phyloP scores from a whole-genome alignment of 768 basidiomycete species.

The Pisolithus marmoratus region DNA sequence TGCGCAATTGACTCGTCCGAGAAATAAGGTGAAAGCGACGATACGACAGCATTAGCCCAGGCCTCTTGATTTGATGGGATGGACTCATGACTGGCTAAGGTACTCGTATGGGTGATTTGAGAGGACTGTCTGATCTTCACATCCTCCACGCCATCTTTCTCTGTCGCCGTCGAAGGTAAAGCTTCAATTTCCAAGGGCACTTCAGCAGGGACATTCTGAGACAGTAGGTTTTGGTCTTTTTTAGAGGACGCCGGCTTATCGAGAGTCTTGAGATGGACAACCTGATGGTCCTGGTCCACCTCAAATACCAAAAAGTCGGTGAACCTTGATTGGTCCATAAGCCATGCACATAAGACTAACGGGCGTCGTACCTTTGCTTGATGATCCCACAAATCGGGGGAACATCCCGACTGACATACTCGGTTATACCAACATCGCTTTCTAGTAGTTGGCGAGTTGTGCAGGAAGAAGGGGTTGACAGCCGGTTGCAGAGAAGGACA shows the following conservation, averaged over 20 bases:
- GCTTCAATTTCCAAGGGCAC: conserved; percentile 8
- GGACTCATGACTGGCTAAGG: background rate
- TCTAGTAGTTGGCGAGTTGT: conserved; percentile 61
- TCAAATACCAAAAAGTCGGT: conserved; percentile 96
- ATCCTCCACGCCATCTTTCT: conserved; percentile 3
- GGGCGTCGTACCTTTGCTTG: conserved; percentile 75
- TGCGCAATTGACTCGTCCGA: conserved; percentile 51
- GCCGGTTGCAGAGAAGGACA: conserved; percentile 54
- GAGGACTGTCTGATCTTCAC: conserved; percentile 2
- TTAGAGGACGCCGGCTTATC: conserved; percentile 57
- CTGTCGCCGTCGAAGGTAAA: conserved; percentile 10
- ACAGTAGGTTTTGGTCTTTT: conserved; percentile 30
- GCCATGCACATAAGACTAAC: background rate
- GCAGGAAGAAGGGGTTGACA: conserved; percentile 43
- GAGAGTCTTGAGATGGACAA: conserved; percentile 77
- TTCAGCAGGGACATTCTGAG: conserved; percentile 12
- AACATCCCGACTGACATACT: conserved; percentile 69
- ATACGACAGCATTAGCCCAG: conserved; percentile 64
- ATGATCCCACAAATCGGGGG: conserved; percentile 86
- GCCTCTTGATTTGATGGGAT: conserved; percentile 30
- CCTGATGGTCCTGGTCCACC: conserved; percentile 74
- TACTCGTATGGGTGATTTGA: conserved; percentile 1
- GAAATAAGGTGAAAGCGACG: conserved; percentile 56
- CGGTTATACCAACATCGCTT: conserved; percentile 84
- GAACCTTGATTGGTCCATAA: conserved; percentile 51